phyloP scores from a whole-genome alignment of 2,329 filamentous ascomycete genomes.

The Lasiodiplodia citricola region DNA sequence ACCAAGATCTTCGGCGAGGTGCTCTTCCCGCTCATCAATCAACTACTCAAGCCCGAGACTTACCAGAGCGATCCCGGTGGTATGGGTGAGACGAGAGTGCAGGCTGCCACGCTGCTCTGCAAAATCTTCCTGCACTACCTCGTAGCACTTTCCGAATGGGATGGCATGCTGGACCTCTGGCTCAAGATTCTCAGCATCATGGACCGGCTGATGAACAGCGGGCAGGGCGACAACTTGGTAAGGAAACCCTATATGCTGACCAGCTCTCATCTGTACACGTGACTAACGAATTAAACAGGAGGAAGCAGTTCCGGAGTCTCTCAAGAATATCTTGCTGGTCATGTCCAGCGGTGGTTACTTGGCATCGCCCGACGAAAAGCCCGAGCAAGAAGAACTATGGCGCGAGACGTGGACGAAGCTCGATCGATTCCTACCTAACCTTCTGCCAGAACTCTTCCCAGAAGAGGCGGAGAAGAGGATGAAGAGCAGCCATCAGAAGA shows the following conservation, averaged over 20 bases:
- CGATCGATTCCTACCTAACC: slow-evolving; percentile 63
- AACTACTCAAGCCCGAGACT: slow-evolving; percentile 90
- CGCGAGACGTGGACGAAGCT: slow-evolving; percentile 65
- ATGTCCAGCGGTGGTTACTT: slow-evolving; percentile 91
- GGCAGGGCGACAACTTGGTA: slow-evolving; percentile 87
- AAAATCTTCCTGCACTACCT: slow-evolving; percentile 97
- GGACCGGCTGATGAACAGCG: slow-evolving; percentile 94
- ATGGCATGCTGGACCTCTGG: slow-evolving; percentile 91
- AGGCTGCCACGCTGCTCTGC: slow-evolving; percentile 87
- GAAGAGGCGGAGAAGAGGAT: slow-evolving; percentile 40
- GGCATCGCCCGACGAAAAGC: slow-evolving; percentile 66
- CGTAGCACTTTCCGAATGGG: slow-evolving; percentile 80
- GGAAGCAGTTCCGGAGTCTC: slow-evolving; percentile 90
- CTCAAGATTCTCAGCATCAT: slow-evolving; percentile 90
- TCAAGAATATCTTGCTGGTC: slow-evolving; percentile 95
- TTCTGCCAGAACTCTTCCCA: slow-evolving; percentile 66
- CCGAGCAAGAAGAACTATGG: slow-evolving; percentile 62
- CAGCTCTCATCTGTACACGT: background rate
- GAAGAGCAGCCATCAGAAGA: slow-evolving; percentile 1
- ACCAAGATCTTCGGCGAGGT: slow-evolving; percentile 94
- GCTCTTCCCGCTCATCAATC: slow-evolving; percentile 85
- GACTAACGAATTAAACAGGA: slow-evolving; percentile 60
- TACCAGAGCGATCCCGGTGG: slow-evolving; percentile 89
- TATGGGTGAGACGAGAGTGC: slow-evolving; percentile 94
- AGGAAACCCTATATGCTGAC: slow-evolving; percentile 43